Evolutionary conservation across 1,284 basidiomycete genomes (phyloP).

Genomic region (Inonotus obliquus): DNA sequence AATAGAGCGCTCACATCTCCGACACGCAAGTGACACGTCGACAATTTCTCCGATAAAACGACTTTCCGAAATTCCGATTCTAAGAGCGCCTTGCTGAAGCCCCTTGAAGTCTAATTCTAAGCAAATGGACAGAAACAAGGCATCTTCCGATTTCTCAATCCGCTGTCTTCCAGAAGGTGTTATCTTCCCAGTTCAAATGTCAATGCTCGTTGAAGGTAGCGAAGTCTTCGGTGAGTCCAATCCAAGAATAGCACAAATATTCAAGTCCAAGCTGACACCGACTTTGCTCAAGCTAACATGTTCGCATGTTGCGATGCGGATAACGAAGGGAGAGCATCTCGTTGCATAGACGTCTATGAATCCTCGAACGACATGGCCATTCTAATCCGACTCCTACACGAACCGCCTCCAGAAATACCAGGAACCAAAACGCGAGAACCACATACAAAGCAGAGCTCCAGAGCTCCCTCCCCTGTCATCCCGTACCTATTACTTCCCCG

Average conservation of each 20-base stretch:
- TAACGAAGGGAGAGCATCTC: neutral
- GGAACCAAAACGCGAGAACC: conserved; percentile 32
- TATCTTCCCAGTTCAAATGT: conserved; percentile 3
- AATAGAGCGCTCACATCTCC: too few relatives aligned
- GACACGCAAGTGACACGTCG: conserved; percentile 2
- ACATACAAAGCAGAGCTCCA: neutral
- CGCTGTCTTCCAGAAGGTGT: conserved; percentile 14
- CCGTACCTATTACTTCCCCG: conserved; percentile 55
- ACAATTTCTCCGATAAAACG: neutral
- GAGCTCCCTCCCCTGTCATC: conserved; percentile 31
- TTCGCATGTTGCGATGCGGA: conserved; percentile 9
- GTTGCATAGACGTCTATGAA: conserved; percentile 49
- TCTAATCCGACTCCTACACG: conserved; percentile 49
- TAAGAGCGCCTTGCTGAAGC: neutral
- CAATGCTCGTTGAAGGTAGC: conserved; percentile 12
- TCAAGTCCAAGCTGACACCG: neutral
- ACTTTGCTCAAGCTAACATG: conserved; percentile 10
- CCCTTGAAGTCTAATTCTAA: too few relatives aligned
- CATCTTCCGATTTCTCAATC: neutral
- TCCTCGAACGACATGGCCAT: conserved; percentile 38
- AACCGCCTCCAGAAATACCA: conserved; percentile 35
- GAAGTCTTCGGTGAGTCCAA: conserved; percentile 11
- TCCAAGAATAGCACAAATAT: neutral
- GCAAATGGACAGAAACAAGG: neutral
- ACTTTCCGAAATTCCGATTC: neutral